A percentile compares a stretch with the other conserved stretches of the same genome.
Conservation (phyloP, 1,284 basidiomycete genomes). For the Puccinia novopanici region DNA sequence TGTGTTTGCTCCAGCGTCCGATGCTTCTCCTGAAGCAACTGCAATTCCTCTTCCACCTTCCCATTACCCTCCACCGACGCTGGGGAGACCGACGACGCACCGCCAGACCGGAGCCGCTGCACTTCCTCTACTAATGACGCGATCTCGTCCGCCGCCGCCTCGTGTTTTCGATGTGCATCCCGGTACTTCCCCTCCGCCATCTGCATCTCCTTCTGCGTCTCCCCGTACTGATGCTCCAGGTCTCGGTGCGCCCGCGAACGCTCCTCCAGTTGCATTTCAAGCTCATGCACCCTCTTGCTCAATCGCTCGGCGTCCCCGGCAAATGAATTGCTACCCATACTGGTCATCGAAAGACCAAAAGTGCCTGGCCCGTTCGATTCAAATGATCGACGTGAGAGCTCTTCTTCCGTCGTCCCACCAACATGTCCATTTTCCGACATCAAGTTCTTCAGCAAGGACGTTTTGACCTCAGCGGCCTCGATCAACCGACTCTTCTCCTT, state of each 20-base stretch:
- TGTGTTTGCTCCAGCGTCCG: conserved; percentile 56
- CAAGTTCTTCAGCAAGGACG: conserved; percentile 79
- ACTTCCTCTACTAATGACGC: conserved; percentile 75
- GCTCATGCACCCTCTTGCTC: conserved; percentile 26
- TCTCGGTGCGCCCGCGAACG: conserved; percentile 15
- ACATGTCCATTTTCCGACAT: conserved; percentile 83
- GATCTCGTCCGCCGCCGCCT: conserved; percentile 48
- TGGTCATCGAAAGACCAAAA: conserved; percentile 61
- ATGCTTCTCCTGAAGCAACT: conserved; percentile 54
- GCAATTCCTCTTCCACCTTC: conserved; percentile 57
- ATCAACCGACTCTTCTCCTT: conserved; percentile 70
- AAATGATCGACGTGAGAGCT: conserved; percentile 63
- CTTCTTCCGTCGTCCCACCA: conserved; percentile 68
- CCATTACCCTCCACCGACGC: conserved; percentile 25
- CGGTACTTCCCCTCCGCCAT: conserved; percentile 65
- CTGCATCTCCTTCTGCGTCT: conserved; percentile 70
- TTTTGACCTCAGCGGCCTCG: conserved; percentile 73
- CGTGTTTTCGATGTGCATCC: conserved; percentile 45
- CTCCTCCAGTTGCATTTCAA: conserved; percentile 22
- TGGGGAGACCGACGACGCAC: conserved; percentile 41
- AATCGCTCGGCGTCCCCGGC: background rate
- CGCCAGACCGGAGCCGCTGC: conserved; percentile 47
- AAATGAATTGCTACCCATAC: conserved; percentile 67
- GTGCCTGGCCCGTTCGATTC: conserved; percentile 32
- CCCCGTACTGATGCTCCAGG: conserved; percentile 29